phyloP scores from a whole-genome alignment of 192 early-diverging fungal genomes.

The Coemansia sp. region DNA sequence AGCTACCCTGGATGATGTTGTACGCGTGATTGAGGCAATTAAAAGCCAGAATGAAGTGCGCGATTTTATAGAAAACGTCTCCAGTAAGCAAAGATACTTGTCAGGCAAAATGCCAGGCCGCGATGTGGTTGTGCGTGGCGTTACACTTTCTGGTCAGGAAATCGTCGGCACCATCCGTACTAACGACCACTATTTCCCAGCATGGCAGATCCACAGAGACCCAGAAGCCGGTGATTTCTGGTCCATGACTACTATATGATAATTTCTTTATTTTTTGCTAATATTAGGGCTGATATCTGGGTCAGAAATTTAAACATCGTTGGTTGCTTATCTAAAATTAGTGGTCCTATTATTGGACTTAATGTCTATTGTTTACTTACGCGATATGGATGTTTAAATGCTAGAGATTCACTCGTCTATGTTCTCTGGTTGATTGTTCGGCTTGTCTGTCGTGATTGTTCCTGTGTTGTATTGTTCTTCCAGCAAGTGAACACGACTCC shows the following conservation, averaged over 20 bases:
- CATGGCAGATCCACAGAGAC: constrained; percentile 17
- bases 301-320: too few relatives aligned
- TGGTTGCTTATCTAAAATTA: too few relatives aligned
- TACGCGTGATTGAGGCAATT: constrained; percentile 2
- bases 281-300: too few relatives aligned
- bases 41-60: constrained; percentile 1
- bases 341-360: too few relatives aligned
- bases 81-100: not conserved
- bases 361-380: too few relatives aligned
- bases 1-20: constrained; percentile 26
- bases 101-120: constrained; percentile 31
- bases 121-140: constrained; percentile 18
- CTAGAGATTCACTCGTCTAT: too few relatives aligned
- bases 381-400: too few relatives aligned
- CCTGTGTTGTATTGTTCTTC: too few relatives aligned
- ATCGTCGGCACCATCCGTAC: constrained; percentile 22
- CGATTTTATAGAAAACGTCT: constrained; percentile 14
- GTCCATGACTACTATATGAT: not conserved
- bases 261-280: too few relatives aligned
- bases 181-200: constrained; percentile 34
- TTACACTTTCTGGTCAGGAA: constrained; percentile 19
- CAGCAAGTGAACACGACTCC: too few relatives aligned
- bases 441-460: too few relatives aligned
- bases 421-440: too few relatives aligned
- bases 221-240: constrained; percentile 1